Conservation (phyloP, 441 rosid genomes). For the Rhodomyrtus psidioides region DNA sequence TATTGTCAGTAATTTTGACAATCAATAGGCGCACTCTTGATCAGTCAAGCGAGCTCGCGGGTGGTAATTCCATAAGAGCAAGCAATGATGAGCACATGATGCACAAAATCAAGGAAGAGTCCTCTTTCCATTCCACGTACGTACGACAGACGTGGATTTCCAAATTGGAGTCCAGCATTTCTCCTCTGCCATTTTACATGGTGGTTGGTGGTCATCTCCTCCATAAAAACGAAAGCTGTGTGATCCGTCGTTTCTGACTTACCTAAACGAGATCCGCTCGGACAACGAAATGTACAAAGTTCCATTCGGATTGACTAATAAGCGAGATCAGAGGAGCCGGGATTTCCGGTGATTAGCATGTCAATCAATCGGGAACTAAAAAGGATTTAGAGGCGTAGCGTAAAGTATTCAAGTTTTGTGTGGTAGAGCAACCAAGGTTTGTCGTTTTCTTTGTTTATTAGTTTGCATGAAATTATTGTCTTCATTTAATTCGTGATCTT, state of each 20-base stretch:
- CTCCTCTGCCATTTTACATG: not conserved
- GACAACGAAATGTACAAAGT: not conserved
- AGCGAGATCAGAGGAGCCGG: not conserved
- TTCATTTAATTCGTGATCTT: not conserved
- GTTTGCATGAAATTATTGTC: not conserved
- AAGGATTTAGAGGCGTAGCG: not conserved
- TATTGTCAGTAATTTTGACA: no score
- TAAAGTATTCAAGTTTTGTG: not conserved
- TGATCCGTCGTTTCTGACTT: not conserved
- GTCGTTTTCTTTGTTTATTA: not conserved
- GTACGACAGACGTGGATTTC: not conserved
- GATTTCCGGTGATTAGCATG: not conserved
- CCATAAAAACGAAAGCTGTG: not conserved
- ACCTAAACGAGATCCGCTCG: not conserved
- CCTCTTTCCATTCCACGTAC: not conserved
- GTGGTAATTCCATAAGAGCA: not conserved
- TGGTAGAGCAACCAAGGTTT: not conserved
- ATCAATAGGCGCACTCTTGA: not conserved
- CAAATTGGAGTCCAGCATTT: not conserved
- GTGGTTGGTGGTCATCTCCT: not conserved
- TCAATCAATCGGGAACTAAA: not conserved
- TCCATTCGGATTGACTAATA: not conserved
- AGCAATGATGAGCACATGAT: not conserved
- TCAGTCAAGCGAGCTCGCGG: not conserved
- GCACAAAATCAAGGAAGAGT: not conserved